Conservation (phyloP, 805 yeast genomes). For the Wickerhamiella shivajii region DNA sequence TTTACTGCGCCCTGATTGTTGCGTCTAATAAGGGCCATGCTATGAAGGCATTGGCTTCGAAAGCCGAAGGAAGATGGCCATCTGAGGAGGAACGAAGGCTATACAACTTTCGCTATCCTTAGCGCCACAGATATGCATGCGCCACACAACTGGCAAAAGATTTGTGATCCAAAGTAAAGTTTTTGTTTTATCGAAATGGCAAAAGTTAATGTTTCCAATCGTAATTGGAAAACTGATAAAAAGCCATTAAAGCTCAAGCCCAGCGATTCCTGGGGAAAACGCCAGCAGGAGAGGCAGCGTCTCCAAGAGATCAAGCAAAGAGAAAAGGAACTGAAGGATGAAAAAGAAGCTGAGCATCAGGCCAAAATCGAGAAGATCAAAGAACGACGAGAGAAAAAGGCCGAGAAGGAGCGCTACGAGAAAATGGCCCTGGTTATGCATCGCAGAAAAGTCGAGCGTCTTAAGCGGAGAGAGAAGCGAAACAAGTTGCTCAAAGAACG, state of each 20-base stretch:
- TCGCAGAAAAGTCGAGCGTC: slow-evolving; percentile 77
- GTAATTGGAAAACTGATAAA: slow-evolving; percentile 26
- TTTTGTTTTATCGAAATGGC: slow-evolving; percentile 1
- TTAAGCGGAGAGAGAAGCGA: slow-evolving; percentile 85
- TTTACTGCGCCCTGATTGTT: slow-evolving; percentile 29
- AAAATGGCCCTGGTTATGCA: slow-evolving; percentile 76
- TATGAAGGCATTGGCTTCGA: slow-evolving; percentile 17
- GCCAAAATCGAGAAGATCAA: slow-evolving; percentile 31
- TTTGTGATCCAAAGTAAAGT: background rate
- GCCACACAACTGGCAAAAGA: no score
- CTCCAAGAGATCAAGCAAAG: slow-evolving; percentile 55
- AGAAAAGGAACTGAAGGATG: slow-evolving; percentile 60
- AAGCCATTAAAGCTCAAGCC: slow-evolving; percentile 25
- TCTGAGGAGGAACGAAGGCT: slow-evolving; percentile 18
- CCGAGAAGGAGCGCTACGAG: slow-evolving; percentile 79
- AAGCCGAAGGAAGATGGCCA: slow-evolving; percentile 21
- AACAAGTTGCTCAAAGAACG: slow-evolving; percentile 89
- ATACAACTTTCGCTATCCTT: slow-evolving; percentile 8
- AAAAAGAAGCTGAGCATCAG: slow-evolving; percentile 48
- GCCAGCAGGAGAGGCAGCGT: slow-evolving; percentile 49
- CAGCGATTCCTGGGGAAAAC: slow-evolving; percentile 45
- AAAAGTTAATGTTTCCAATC: slow-evolving; percentile 23
- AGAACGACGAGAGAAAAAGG: slow-evolving; percentile 67
- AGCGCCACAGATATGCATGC: background rate
- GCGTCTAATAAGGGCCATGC: slow-evolving; percentile 21